A percentile compares a stretch with the other conserved stretches of the same genome.
Conservation (phyloP, 306 rosid genomes). For the Cajanus cajan region DNA sequence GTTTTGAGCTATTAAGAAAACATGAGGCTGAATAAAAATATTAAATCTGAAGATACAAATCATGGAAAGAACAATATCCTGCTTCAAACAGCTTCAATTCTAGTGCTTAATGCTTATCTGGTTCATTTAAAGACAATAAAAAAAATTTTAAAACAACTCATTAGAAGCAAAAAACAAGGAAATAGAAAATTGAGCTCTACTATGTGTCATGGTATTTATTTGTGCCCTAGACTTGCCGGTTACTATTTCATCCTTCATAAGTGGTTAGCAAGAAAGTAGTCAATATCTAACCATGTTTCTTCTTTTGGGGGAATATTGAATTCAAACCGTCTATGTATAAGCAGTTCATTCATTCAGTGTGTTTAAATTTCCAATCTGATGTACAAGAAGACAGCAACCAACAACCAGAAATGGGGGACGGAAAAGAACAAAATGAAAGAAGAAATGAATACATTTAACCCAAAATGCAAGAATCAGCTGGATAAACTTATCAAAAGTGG, state of each 20-base stretch:
- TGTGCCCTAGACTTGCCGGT: neutral
- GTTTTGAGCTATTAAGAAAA: neutral
- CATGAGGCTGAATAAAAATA: constrained; percentile 6
- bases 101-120: constrained; percentile 61
- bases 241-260: constrained; percentile 15
- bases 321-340: neutral
- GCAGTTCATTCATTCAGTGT: constrained; percentile 11
- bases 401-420: neutral
- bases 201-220: neutral
- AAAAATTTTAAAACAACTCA: too few relatives aligned
- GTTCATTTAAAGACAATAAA: constrained; percentile 5
- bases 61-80: constrained; percentile 69
- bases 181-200: neutral
- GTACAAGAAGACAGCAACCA: constrained; percentile 21
- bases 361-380: neutral
- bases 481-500: neutral
- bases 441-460: neutral
- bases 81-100: constrained; percentile 71
- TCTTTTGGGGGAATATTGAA: neutral
- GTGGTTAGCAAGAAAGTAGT: neutral
- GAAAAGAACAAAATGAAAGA: neutral
- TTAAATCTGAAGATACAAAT: constrained; percentile 67
- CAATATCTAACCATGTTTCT: neutral
- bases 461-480: constrained; percentile 12
- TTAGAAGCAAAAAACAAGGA: neutral